Conservation (phyloP, 148 eudicot species). For the Vaccinium macrocarpon region DNA sequence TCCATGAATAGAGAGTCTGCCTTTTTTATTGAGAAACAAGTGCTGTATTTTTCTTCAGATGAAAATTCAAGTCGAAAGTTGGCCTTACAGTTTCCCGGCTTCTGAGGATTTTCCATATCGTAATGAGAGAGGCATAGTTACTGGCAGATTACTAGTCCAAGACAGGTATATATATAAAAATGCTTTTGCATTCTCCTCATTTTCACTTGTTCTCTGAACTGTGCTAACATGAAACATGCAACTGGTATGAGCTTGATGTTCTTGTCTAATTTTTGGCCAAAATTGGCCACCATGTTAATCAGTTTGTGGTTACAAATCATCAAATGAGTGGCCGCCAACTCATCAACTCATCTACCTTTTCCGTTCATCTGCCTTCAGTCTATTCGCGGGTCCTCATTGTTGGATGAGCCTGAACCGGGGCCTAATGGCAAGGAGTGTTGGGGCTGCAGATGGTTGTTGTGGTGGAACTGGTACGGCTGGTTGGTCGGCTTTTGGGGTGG, state of each 20-base stretch:
- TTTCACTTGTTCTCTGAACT: neutral
- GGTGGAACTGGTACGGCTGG: no score
- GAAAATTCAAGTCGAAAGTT: slow-evolving; percentile 51
- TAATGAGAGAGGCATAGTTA: slow-evolving; percentile 58
- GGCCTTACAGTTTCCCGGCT: slow-evolving; percentile 85
- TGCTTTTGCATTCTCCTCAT: neutral
- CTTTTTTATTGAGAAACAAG: neutral
- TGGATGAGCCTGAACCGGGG: no score
- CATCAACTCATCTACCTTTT: no score
- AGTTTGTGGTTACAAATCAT: neutral
- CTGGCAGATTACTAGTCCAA: slow-evolving; percentile 58
- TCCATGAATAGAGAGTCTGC: neutral
- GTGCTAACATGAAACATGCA: neutral
- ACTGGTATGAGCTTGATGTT: neutral
- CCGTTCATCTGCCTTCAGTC: no score
- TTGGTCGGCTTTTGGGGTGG: no score
- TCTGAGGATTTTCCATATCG: slow-evolving; percentile 74
- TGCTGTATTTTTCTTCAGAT: slow-evolving; percentile 27
- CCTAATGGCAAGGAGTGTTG: no score
- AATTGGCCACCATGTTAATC: neutral
- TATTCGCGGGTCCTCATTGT: no score
- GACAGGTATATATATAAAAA: slow-evolving; percentile 44
- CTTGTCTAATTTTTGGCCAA: neutral
- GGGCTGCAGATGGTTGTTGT: no score
- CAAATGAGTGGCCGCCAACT: neutral